These are phyloP conservation scores for Suillus spraguei DNA, from an alignment of 768 basidiomycete genomes.

Conservation along the genomic window DNA sequence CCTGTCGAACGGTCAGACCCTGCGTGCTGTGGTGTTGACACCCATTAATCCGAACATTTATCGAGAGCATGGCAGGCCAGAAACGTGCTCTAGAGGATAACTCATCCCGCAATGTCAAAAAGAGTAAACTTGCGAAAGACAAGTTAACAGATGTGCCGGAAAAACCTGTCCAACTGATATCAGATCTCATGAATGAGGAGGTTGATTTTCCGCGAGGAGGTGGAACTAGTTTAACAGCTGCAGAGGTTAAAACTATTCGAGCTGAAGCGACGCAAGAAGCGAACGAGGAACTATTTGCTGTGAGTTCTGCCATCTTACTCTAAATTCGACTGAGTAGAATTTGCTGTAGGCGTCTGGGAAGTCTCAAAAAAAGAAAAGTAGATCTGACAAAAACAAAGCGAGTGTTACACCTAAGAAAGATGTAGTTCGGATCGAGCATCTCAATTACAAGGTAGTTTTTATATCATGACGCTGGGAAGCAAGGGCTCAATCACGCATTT, in stretches of 20 bases:
- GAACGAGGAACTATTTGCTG: constrained; percentile 76
- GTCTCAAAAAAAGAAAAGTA: constrained; percentile 49
- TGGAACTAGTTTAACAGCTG: constrained; percentile 83
- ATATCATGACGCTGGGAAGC: neutral
- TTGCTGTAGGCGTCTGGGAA: constrained; percentile 43
- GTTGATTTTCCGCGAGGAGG: constrained; percentile 96
- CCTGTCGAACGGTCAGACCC: neutral
- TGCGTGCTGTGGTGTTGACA: neutral
- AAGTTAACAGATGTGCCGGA: constrained; percentile 28
- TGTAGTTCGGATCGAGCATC: constrained; percentile 78
- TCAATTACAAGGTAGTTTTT: constrained; percentile 83
- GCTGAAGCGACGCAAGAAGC: constrained; percentile 88
- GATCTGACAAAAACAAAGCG: constrained; percentile 43
- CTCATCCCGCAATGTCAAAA: constrained; percentile 58
- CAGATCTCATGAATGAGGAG: constrained; percentile 60
- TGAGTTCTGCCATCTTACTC: constrained; percentile 32
- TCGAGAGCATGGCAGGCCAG: constrained; percentile 43
- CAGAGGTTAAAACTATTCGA: constrained; percentile 85
- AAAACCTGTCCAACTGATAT: constrained; percentile 35
- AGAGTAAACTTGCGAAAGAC: constrained; percentile 48
- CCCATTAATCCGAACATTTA: constrained; percentile 17
- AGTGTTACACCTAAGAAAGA: constrained; percentile 48
- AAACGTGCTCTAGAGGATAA: constrained; percentile 67
- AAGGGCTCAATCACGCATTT: constrained; percentile 10
- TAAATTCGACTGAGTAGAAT: neutral